phyloP scores from a whole-genome alignment of 2,329 filamentous ascomycete species.

The Sarocladium kiliense region DNA sequence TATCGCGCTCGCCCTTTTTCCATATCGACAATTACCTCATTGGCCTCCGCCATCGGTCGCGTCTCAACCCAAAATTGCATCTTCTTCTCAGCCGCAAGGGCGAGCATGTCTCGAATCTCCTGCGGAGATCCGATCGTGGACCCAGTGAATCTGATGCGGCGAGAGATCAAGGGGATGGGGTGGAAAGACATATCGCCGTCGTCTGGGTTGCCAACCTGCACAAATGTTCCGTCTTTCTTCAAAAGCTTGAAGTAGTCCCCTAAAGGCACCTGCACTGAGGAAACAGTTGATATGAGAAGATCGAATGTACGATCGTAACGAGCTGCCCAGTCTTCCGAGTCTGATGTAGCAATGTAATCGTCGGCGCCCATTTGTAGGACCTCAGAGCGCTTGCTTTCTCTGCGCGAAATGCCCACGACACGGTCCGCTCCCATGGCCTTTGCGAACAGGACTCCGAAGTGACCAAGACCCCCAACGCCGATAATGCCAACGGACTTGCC shows the following conservation, averaged over 20 bases:
- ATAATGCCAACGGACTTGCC: conserved; percentile 63
- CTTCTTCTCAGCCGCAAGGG: conserved; percentile 49
- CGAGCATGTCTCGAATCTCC: conserved; percentile 57
- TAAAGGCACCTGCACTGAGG: conserved; percentile 50
- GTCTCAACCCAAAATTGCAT: conserved; percentile 52
- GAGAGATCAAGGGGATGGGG: conserved; percentile 46
- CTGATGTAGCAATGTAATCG: conserved; percentile 35
- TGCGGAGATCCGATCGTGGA: conserved; percentile 40
- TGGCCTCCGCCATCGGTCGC: conserved; percentile 50
- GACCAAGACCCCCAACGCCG: conserved; percentile 63
- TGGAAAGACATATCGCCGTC: conserved; percentile 15
- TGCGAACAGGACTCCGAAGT: conserved; percentile 64
- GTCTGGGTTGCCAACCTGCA: conserved; percentile 51
- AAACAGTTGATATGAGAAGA: conserved; percentile 55
- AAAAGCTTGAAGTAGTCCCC: conserved; percentile 56
- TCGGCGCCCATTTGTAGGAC: conserved; percentile 53
- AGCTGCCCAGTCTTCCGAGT: conserved; percentile 49
- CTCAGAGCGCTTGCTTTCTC: conserved; percentile 46
- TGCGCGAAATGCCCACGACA: conserved; percentile 55
- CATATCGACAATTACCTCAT: conserved; percentile 51
- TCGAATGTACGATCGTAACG: conserved; percentile 48
- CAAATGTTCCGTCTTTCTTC: conserved; percentile 52
- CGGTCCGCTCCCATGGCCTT: conserved; percentile 60
- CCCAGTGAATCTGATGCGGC: conserved; percentile 45
- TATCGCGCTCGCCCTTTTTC: conserved; percentile 47